These are phyloP conservation scores for Betula pendula DNA, from an alignment of 306 rosid genomes.

Conservation along the genomic window DNA sequence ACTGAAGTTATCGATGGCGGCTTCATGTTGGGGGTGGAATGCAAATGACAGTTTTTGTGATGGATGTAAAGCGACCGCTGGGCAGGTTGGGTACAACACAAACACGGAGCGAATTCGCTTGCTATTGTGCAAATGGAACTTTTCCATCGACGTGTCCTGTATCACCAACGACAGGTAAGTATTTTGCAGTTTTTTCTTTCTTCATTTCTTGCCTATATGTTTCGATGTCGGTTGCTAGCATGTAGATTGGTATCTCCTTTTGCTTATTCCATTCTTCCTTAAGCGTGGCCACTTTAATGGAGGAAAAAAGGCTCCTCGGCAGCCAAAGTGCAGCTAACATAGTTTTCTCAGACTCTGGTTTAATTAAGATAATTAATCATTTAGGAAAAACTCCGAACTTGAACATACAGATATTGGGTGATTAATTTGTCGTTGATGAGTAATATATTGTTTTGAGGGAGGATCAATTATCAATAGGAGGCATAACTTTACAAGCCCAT, in stretches of 20 bases:
- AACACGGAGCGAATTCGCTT: constrained; percentile 39
- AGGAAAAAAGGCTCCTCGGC: background rate
- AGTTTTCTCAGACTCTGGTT: background rate
- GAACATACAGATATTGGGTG: too few species aligned
- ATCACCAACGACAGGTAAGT: constrained; percentile 28
- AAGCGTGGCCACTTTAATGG: background rate
- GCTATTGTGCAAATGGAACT: constrained; percentile 51
- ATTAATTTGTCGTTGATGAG: too few species aligned
- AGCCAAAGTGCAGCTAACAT: too few species aligned
- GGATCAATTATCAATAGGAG: too few species aligned
- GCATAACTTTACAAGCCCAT: background rate
- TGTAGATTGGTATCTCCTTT: background rate
- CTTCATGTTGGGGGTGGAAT: constrained; percentile 47
- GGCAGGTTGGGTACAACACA: constrained; percentile 44
- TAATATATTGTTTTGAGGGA: too few species aligned
- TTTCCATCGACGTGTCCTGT: constrained; percentile 25
- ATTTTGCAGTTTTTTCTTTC: background rate
- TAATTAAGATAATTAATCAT: background rate
- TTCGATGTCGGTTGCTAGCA: background rate
- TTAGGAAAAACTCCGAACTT: background rate
- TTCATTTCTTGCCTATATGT: background rate
- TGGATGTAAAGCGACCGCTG: constrained; percentile 39
- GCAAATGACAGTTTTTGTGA: constrained; percentile 40
- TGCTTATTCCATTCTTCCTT: background rate
- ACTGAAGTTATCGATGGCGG: constrained; percentile 37